phyloP scores from a whole-genome alignment of 1,284 basidiomycete genomes.

The Mycena sp. region DNA sequence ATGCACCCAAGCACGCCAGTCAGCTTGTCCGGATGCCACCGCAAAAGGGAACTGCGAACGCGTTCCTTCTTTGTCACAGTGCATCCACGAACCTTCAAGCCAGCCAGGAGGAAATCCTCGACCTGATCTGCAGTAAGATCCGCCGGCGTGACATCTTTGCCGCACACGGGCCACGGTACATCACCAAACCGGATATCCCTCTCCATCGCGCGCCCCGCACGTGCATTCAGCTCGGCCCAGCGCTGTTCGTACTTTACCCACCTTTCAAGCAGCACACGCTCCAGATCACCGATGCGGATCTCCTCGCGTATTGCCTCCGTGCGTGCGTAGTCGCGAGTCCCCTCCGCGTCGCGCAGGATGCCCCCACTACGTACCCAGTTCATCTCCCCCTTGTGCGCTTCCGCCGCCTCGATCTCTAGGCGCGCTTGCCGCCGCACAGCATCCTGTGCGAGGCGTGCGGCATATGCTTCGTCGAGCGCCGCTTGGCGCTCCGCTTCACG shows the following conservation, averaged over 20 bases:
- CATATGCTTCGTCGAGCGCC: conserved; percentile 24
- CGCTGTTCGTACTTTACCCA: conserved; percentile 62
- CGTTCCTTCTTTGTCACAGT: conserved; percentile 59
- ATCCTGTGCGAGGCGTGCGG: conserved; percentile 21
- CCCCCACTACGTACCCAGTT: conserved; percentile 69
- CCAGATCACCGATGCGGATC: conserved; percentile 50
- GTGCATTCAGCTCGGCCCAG: conserved; percentile 52
- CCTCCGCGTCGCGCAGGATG: conserved; percentile 58
- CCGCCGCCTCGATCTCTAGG: conserved; percentile 30
- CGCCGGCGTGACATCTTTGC: conserved; percentile 36
- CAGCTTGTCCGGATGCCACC: conserved; percentile 83
- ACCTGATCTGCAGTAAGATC: conserved; percentile 56
- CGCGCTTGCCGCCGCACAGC: conserved; percentile 9
- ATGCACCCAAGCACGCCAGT: conserved; percentile 60
- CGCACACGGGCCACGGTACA: conserved; percentile 61
- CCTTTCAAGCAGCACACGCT: conserved; percentile 44
- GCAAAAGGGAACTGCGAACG: conserved; percentile 65
- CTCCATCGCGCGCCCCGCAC: conserved; percentile 18
- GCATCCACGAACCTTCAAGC: conserved; percentile 51
- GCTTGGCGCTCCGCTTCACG: too few species aligned
- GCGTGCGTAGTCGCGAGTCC: conserved; percentile 57
- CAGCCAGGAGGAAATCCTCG: conserved; percentile 63
- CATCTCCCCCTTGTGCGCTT: conserved; percentile 56
- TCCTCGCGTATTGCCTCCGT: conserved; percentile 56
- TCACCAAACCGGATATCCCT: conserved; percentile 48